These are phyloP conservation scores for Mucor ambiguus DNA, from an alignment of 371 early-diverging fungal genomes.

Conservation along the genomic window DNA sequence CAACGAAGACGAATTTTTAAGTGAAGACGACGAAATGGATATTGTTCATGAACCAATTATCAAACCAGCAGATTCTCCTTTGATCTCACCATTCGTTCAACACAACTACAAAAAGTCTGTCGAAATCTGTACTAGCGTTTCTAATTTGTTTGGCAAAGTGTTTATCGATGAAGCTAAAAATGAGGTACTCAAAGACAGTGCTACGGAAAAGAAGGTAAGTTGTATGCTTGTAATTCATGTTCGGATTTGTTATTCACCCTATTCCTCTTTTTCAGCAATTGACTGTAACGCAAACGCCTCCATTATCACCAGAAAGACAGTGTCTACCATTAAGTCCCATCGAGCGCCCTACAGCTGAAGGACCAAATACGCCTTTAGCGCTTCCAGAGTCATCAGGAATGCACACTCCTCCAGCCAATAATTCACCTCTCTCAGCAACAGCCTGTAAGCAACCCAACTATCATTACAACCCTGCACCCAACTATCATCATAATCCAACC, in stretches of 20 bases:
- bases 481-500: constrained; percentile 3
- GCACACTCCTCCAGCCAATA: not conserved
- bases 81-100: not conserved
- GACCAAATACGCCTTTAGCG: not conserved
- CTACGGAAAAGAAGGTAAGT: not conserved
- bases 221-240: not conserved
- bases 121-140: not conserved
- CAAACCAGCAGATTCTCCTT: not conserved
- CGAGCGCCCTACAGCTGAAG: not conserved
- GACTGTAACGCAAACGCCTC: not conserved
- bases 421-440: not conserved
- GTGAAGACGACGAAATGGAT: not conserved
- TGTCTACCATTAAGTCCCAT: not conserved
- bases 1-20: not conserved
- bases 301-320: not conserved
- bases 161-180: not conserved
- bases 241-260: not conserved
- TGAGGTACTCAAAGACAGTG: not conserved
- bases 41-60: not conserved
- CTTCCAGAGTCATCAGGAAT: not conserved
- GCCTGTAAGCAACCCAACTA: too few relatives aligned
- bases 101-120: not conserved
- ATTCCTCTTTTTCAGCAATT: not conserved
- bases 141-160: not conserved
- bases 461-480: not conserved